Evolutionary conservation across 345 rosid species (phyloP), one percentile per base, ranked within the genome.

Genomic region (Garcia nutans): DNA sequence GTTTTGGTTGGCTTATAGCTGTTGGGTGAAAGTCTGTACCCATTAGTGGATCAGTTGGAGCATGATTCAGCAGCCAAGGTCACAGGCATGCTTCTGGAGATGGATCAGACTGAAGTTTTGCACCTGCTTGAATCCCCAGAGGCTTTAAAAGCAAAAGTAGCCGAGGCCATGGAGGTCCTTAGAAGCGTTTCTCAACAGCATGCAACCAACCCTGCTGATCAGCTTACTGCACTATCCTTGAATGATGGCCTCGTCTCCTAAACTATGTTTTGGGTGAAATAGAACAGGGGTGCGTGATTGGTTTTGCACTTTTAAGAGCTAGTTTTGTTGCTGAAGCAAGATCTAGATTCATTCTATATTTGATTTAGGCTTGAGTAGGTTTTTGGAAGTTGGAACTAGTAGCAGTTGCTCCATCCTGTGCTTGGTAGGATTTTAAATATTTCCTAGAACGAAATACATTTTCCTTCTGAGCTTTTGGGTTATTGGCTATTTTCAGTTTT

Each of bases 61-160:
- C 77, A 19, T 60, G 80, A 76, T 19, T 63, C 80, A 2, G 83
- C 80, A 26, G 83, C 80, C 2, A 80, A 80, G 80, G 83, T 80
- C 6, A 80, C 83, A 10, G 83, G 83, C 28, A 80, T 80, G 83
- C 83, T 80, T 54, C 66, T 81, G 47, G 84, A 81, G 78, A 81
- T 81, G 84, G 84, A 81, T 62, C 80, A 81, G 77, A 60, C 84
- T 1, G 84, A 81, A 72, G 83, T 81, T 7, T 20, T 81, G 45
- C 83, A 81, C 52, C 65, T 81, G 65, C 77, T 81, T 3, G 83
- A 81, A 41, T 81, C 84, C 13, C 84, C 84, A 3, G 80, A 77
- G 42, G 80, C 80, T 8, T 23, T 81, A 60, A 77, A 81, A 60
- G 77, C 78, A n/a, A 81, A 77, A 56, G 80, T 81, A 5, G 74